These are phyloP conservation scores for Calonectria pseudoreteaudii DNA, from an alignment of 2,329 filamentous ascomycete species.

Conservation along the genomic window DNA sequence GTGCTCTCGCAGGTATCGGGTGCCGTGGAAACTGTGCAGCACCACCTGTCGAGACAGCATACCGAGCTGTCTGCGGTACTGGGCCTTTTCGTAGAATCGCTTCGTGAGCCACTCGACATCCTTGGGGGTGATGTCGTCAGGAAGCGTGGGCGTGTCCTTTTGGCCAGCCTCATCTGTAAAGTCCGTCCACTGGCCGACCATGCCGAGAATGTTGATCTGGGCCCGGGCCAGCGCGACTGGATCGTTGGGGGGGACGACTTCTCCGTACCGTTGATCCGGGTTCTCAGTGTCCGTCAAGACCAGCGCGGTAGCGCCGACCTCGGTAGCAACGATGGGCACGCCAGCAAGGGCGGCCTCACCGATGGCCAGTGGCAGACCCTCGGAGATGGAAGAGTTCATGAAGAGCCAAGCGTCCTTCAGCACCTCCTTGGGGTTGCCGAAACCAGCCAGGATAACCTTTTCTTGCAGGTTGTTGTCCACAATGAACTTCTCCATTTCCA, in stretches of 20 bases:
- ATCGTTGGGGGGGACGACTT: slow-evolving; percentile 34
- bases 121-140: slow-evolving; percentile 29
- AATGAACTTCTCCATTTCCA: slow-evolving; percentile 38
- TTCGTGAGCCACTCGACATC: slow-evolving; percentile 29
- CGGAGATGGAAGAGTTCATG: slow-evolving; percentile 37
- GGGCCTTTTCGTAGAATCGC: slow-evolving; percentile 28
- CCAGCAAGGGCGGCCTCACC: slow-evolving; percentile 34
- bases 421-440: slow-evolving; percentile 32
- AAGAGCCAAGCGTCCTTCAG: slow-evolving; percentile 37
- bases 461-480: slow-evolving; percentile 21
- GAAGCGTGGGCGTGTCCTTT: slow-evolving; percentile 12
- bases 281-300: slow-evolving; percentile 32
- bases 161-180: slow-evolving; percentile 26
- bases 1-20: slow-evolving; percentile 32
- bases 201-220: slow-evolving; percentile 31
- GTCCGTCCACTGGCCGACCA: slow-evolving; percentile 33
- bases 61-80: slow-evolving; percentile 28
- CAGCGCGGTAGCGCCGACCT: slow-evolving; percentile 33
- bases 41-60: slow-evolving; percentile 31
- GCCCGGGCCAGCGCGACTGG: slow-evolving; percentile 32
- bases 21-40: slow-evolving; percentile 34
- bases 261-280: slow-evolving; percentile 33
- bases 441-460: slow-evolving; percentile 32
- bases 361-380: slow-evolving; percentile 34
- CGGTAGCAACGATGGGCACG: slow-evolving; percentile 34